Base-by-base conservation (phyloP, 2,329 filamentous ascomycete genomes). In the Huntiella moniliformis region DNA sequence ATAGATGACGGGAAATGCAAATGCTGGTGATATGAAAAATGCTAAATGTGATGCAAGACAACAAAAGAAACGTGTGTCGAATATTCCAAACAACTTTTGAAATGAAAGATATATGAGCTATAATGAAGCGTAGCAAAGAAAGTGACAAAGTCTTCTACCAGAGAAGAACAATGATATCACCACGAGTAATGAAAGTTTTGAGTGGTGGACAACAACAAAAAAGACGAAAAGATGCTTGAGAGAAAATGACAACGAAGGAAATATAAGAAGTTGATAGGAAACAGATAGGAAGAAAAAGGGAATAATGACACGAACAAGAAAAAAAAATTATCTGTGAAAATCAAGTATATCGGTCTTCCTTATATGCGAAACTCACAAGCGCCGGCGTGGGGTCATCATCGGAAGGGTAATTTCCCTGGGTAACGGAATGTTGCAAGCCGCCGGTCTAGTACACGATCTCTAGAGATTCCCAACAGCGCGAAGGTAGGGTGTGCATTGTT, bases 91-190 rank as follows among this genome's bases (percentile, higher is more conserved):
- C 12, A 36, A 36, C 5, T 36, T 5, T n/a, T n/a, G 34, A n/a
- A 36, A 36, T 16, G 34, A n/a, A 36, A 36, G 34, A 36, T 36
- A 13, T 36, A 15, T n/a, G 15, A 36, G 15, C 34, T 36, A 4
- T 36, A 15, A 36, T 36, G 15, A 18, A 42, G 34, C 40, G 40
- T 34, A 34, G 34, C 28, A 31, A 42, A 42, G n/a, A 36, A 36
- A n/a, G 28, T 28, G 22, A 28, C 22, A 28, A 28, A 28, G 40
- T 42, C 11, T 42, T 42, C 40, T 42, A 42, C 40, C 40, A 42
- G 40, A 42, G 31, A 42, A 42, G 13, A 10, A 34, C 40, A 10
- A 15, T n/a, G 17, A 41, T 42, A 32, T 39, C 22, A 28, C 22
- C 22, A 28, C 22, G 22, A 28, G 22, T 28, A 28, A 28, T 28